Base-by-base conservation (phyloP, 2,329 filamentous ascomycete species). In the Thermothelomyces thermophilus region DNA sequence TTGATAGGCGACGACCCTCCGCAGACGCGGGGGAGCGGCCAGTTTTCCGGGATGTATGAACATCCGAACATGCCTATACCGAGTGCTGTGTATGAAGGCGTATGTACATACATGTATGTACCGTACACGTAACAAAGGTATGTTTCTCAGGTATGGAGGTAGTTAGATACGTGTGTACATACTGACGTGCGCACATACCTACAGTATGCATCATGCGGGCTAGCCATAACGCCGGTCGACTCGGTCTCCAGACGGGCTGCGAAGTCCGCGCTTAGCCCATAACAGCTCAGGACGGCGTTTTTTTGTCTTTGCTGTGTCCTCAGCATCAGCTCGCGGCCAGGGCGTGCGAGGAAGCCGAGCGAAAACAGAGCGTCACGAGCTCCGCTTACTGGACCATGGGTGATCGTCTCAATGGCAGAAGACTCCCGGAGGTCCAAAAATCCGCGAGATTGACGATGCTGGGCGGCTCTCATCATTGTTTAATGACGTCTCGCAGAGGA, bases 1-100 rank as follows among this genome's bases (percentile, higher is more conserved):
- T 34, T 55, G 52, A 56, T 48, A 49, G 50, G 49, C 42, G 44
- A 40, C 39, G 30, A 46, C 41, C 24, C 20, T 35, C 36, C 30
- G 46, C 24, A n/a, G 45, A 46, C 17, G 31, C 41, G 53, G 44
- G 51, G 33, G 46, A 50, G 46, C 48, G 48, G 44, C 41, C 49
- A 19, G 35, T 20, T 52, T 19, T 39, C 48, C 52, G 55, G 55
- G 41, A 56, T 31, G 24, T 28, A 45, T 31, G 43, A 35, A 9
- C 24, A 26, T 26, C 24, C 24, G 30, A 8, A 31, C n/a, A 31
- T n/a, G n/a, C n/a, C n/a, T n/a, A n/a, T n/a, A n/a, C n/a, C n/a
- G n/a, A n/a, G n/a, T n/a, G n/a, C n/a, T n/a, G n/a, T n/a, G n/a
- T 41, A 33, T 2, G 35, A 7, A 35, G 35, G 33, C 37, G 16